Evolutionary conservation across 2,329 filamentous ascomycete genomes (phyloP), one percentile per base, ranked within the genome.

Genomic region (Penicillium capsulatum): DNA sequence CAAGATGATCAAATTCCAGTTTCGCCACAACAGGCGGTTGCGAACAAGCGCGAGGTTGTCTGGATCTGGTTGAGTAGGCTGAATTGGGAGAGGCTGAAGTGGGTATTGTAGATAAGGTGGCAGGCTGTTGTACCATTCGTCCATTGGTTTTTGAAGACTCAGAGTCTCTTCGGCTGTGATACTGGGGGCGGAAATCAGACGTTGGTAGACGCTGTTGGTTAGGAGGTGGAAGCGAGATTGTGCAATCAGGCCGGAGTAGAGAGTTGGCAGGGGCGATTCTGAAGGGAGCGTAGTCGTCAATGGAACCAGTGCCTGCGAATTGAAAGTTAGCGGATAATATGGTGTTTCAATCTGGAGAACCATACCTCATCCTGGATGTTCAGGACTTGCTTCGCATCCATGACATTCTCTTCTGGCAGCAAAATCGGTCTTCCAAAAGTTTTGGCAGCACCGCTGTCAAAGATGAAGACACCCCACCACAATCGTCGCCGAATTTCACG

Each of bases 401-500:
- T 66, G 11, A 65, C 63, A 30, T 64, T 65, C 10, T 68, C 63
- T 27, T 66, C 63, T 3, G 71, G 71, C 37, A 70, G 63, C 14
- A 69, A 61, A 35, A 74, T 61, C 0, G 72, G 72, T 22, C 72
- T 64, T 15, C 70, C 69, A 45, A 74, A 74, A 0, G 72, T 75
- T 36, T 74, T 69, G 16, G 68, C 67, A 10, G 71, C 72, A n/a
- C 72, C 72, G 13, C 67, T 67, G 37, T 70, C 68, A 46, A 75
- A 72, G 8, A 70, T 66, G 41, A 66, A 73, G 2, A 67, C 61
- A 16, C 63, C 61, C 64, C 65, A 68, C 59, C 67, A 69, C 17
- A 69, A 43, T 35, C 67, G 54, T 41, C 67, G 50, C 30, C 67
- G 59, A 3, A 69, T 63, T 40, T 70, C 67, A 24, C 63, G 58